Evolutionary conservation across 352 stramenopile genomes (phyloP).

Genomic region (Peronospora belbahrii): DNA sequence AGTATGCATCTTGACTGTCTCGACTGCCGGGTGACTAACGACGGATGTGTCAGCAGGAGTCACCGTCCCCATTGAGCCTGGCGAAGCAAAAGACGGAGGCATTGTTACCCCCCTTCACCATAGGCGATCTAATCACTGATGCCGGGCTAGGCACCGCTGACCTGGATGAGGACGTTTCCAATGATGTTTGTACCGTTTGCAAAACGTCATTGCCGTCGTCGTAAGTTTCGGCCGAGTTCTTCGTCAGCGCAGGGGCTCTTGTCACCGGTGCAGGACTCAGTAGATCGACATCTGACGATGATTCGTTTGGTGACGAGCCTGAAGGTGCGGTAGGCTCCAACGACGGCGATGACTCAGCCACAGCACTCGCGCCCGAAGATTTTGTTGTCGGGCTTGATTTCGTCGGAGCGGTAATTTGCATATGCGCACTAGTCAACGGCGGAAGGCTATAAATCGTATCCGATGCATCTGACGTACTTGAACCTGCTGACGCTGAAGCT

Average conservation of each 20-base stretch:
- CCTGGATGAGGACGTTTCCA: constrained; percentile 1
- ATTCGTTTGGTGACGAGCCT: constrained; percentile 2
- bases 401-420: not conserved
- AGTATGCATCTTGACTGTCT: constrained; percentile 19
- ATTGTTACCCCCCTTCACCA: constrained; percentile 7
- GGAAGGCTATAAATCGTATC: too few relatives aligned
- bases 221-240: constrained; percentile 5
- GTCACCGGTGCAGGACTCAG: constrained; percentile 29
- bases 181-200: constrained; percentile 14
- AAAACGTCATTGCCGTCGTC: constrained; percentile 7
- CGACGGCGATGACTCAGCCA: constrained; percentile 10
- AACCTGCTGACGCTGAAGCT: too few relatives aligned
- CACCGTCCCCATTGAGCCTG: constrained; percentile 27
- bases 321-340: not conserved
- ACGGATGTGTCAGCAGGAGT: constrained; percentile 21
- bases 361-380: constrained; percentile 10
- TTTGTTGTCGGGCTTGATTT: constrained; percentile 4
- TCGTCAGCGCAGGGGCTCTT: constrained; percentile 11
- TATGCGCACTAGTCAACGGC: too few relatives aligned
- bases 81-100: constrained; percentile 12
- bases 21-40: constrained; percentile 23
- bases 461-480: too few relatives aligned
- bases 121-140: constrained; percentile 15
- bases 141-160: constrained; percentile 14
- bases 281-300: constrained; percentile 10